Evolutionary conservation across 306 rosid genomes (phyloP).

Genomic region (Medicago lupulina): DNA sequence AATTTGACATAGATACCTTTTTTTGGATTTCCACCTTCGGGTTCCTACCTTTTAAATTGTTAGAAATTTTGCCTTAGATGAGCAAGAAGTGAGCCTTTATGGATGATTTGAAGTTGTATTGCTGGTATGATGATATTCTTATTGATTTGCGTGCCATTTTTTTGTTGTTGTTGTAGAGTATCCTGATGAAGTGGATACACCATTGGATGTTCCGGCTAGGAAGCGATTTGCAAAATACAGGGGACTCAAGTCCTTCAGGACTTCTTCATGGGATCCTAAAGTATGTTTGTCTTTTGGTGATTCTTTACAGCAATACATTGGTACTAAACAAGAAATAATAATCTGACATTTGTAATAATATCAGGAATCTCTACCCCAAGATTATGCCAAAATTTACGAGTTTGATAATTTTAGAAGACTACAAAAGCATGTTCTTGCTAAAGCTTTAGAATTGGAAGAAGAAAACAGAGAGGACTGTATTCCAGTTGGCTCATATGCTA

Average conservation of each 20-base stretch:
- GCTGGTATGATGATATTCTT: constrained; percentile 6
- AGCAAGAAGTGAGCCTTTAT: constrained; percentile 5
- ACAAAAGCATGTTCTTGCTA: constrained; percentile 82
- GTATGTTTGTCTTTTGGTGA: constrained; percentile 50
- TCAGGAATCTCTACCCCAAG: constrained; percentile 93
- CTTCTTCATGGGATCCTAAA: constrained; percentile 96
- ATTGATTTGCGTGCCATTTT: constrained; percentile 20
- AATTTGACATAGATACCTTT: neutral
- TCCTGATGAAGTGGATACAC: constrained; percentile 99
- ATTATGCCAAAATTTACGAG: constrained; percentile 78
- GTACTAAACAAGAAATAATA: constrained; percentile 5
- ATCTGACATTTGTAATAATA: constrained; percentile 39
- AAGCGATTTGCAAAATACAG: constrained; percentile 89
- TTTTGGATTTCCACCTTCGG: neutral
- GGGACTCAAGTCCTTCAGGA: constrained; percentile 96
- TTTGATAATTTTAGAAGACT: constrained; percentile 74
- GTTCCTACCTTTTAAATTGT: constrained; percentile 1
- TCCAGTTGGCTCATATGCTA: constrained; percentile 66
- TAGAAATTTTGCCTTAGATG: neutral
- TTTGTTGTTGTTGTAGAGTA: constrained; percentile 59
- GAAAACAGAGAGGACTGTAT: constrained; percentile 64
- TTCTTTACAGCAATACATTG: constrained; percentile 18
- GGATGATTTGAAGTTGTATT: constrained; percentile 23
- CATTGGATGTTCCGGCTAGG: constrained; percentile 82
- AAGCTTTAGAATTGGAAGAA: constrained; percentile 70